Conservation (phyloP, 1,139 yeast genomes). For the Groenewaldozyma sp. region DNA sequence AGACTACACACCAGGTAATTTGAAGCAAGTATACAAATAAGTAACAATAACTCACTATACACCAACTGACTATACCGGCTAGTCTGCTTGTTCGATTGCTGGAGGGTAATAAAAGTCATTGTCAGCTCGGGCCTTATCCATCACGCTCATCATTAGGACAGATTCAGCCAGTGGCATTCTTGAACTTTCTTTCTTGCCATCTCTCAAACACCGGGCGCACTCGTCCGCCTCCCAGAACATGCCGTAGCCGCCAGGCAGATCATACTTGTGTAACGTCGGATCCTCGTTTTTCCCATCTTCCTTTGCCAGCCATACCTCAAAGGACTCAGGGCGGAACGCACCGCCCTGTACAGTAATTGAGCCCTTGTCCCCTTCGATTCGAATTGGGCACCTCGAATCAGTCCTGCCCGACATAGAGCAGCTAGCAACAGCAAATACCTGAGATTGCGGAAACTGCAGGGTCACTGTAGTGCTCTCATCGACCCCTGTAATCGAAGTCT, state of each 20-base stretch:
- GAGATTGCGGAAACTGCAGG: slow-evolving; percentile 23
- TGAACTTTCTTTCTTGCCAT: slow-evolving; percentile 31
- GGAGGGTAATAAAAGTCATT: no score
- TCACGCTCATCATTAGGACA: slow-evolving; percentile 34
- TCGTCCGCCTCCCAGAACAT: slow-evolving; percentile 48
- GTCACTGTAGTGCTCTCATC: slow-evolving; percentile 25
- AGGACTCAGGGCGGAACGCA: slow-evolving; percentile 24
- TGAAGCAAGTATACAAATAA: no score
- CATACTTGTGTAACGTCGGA: slow-evolving; percentile 7
- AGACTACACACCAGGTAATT: no score
- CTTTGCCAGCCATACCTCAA: slow-evolving; percentile 3
- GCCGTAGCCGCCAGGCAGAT: slow-evolving; percentile 31
- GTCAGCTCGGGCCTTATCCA: slow-evolving; percentile 39
- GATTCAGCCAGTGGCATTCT: slow-evolving; percentile 39
- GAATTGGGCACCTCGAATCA: slow-evolving; percentile 17
- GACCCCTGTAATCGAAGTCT: slow-evolving; percentile 22
- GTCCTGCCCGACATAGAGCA: slow-evolving; percentile 21
- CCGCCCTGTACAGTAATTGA: slow-evolving; percentile 23
- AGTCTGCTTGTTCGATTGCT: no score
- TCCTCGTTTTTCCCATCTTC: neutral
- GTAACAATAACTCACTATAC: no score
- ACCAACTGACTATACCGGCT: no score
- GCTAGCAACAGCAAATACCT: slow-evolving; percentile 25
- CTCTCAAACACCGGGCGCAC: slow-evolving; percentile 36
- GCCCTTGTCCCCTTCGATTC: slow-evolving; percentile 30